These are phyloP conservation scores for Aspergillus sergii DNA, from an alignment of 2,329 filamentous ascomycete species.

Conservation along the genomic window DNA sequence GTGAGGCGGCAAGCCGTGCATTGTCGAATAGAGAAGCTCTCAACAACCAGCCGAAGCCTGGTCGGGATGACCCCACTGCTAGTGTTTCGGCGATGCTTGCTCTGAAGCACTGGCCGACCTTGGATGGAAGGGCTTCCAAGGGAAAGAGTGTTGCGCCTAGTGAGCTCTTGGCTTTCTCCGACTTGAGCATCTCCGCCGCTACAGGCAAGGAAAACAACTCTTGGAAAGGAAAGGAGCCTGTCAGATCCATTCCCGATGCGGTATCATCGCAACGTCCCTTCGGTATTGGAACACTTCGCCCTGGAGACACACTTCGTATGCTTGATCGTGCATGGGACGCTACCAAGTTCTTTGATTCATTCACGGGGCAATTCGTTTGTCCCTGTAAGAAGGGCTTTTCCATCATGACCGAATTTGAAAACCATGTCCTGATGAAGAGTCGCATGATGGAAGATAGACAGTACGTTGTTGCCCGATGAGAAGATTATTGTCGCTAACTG, in stretches of 20 bases:
- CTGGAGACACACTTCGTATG: conserved; percentile 17
- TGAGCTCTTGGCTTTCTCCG: conserved; percentile 27
- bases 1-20: conserved; percentile 5
- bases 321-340: conserved; percentile 30
- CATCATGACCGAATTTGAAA: conserved; percentile 29
- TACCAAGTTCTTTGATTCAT: conserved; percentile 33
- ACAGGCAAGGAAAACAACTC: neutral
- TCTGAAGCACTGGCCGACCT: conserved; percentile 29
- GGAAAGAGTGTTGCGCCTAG: conserved; percentile 2
- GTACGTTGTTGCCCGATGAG: conserved; percentile 13
- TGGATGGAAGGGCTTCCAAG: neutral
- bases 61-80: conserved; percentile 3
- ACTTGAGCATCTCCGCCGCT: conserved; percentile 1
- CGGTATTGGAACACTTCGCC: conserved; percentile 3
- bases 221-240: conserved; percentile 12
- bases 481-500: neutral
- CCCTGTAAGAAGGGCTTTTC: conserved; percentile 34
- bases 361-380: conserved; percentile 36
- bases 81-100: conserved; percentile 12
- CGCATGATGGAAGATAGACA: conserved; percentile 18
- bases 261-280: neutral
- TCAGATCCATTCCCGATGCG: neutral
- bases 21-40: conserved; percentile 21
- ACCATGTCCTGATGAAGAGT: conserved; percentile 34
- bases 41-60: conserved; percentile 18